Percentiles rank a stretch among this genome's conserved stretches.
Conservation (phyloP, 768 basidiomycete species). For the Mycena kentingensis region DNA sequence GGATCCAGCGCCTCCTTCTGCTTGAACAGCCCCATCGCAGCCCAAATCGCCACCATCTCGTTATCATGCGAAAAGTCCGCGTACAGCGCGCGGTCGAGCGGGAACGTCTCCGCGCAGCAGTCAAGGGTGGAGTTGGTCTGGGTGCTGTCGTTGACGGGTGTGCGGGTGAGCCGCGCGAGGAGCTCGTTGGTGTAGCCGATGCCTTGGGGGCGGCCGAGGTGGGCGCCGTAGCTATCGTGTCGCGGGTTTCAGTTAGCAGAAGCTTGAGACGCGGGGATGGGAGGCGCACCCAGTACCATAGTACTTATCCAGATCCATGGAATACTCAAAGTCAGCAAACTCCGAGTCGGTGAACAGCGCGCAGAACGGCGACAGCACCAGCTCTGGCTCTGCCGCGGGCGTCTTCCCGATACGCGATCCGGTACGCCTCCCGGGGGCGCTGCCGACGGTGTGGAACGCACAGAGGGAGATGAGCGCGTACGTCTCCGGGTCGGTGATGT, state of each 20-base stretch:
- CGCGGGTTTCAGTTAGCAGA: conserved; percentile 1
- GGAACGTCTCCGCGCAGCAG: conserved; percentile 64
- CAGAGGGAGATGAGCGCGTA: conserved; percentile 71
- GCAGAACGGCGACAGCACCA: conserved; percentile 66
- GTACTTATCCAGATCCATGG: conserved; percentile 74
- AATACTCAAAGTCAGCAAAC: conserved; percentile 69
- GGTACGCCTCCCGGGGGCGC: neutral
- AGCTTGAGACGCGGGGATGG: neutral
- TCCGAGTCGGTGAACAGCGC: conserved; percentile 64
- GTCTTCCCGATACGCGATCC: too few relatives aligned
- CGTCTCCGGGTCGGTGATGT: conserved; percentile 56
- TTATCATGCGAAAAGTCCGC: conserved; percentile 89
- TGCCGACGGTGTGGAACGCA: conserved; percentile 73
- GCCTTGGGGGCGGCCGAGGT: conserved; percentile 74
- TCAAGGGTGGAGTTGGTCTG: conserved; percentile 79
- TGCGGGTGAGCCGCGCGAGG: conserved; percentile 72
- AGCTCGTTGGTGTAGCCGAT: conserved; percentile 90
- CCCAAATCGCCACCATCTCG: conserved; percentile 77
- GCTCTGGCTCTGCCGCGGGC: too few relatives aligned
- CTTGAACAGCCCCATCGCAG: conserved; percentile 57
- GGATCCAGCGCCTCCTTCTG: conserved; percentile 40
- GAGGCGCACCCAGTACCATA: conserved; percentile 67
- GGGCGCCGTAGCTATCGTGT: conserved; percentile 58
- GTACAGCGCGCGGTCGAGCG: conserved; percentile 63
- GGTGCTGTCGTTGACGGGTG: conserved; percentile 65